A percentile compares a stretch with the other conserved stretches of the same genome.
phyloP scores from a whole-genome alignment of 345 rosid species.

The Bruguiera gymnorhiza region DNA sequence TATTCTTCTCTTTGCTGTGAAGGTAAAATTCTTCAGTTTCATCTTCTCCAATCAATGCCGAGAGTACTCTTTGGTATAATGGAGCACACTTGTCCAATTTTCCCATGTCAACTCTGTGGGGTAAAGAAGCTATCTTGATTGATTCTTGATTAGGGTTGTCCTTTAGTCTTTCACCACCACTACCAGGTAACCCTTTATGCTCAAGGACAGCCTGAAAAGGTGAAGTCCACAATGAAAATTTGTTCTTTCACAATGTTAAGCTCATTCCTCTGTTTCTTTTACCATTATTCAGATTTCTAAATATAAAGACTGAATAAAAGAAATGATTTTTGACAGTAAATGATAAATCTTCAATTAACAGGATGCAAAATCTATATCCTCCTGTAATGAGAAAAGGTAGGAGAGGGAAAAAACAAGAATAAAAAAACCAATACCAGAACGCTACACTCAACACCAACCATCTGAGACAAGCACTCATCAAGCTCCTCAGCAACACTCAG shows the following conservation, averaged over 20 bases:
- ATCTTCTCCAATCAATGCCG: slow-evolving; percentile 94
- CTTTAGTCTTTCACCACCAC: slow-evolving; percentile 39
- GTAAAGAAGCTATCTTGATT: slow-evolving; percentile 37
- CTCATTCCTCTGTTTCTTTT: background rate
- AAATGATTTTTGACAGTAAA: slow-evolving; percentile 4
- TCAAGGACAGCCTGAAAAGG: slow-evolving; percentile 45
- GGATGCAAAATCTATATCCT: background rate
- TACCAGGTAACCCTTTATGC: slow-evolving; percentile 39
- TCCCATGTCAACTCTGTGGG: slow-evolving; percentile 49
- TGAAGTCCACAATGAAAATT: slow-evolving; percentile 12
- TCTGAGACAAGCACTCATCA: slow-evolving; percentile 58
- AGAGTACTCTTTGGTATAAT: slow-evolving; percentile 77
- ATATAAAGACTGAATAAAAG: background rate
- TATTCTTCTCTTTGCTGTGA: slow-evolving; percentile 60
- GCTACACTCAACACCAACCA: slow-evolving; percentile 44
- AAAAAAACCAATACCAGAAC: slow-evolving; percentile 44
- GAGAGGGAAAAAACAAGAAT: slow-evolving; percentile 4
- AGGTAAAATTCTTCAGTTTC: slow-evolving; percentile 70
- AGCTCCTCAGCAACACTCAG: slow-evolving; percentile 67
- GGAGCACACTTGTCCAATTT: slow-evolving; percentile 63
- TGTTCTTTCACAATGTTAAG: slow-evolving; percentile 4
- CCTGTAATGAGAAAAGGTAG: background rate
- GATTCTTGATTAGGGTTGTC: slow-evolving; percentile 39
- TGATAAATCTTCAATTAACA: background rate
- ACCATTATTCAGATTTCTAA: slow-evolving; percentile 1